Conservation (phyloP, 2,329 filamentous ascomycete genomes). For the Stemphylium beticola region DNA sequence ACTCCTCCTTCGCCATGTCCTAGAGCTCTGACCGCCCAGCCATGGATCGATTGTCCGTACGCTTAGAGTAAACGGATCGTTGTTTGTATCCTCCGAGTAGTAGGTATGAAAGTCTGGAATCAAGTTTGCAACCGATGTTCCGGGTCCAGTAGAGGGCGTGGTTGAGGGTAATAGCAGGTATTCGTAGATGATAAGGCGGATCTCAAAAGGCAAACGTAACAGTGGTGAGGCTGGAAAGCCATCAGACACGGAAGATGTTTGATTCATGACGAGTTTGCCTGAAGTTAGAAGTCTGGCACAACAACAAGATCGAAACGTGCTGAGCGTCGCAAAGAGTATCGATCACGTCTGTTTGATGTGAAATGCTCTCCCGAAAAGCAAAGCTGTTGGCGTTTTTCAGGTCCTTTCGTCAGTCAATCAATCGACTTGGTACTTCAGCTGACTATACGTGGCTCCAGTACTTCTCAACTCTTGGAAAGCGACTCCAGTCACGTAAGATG, state of each 20-base stretch:
- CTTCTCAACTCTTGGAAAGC: not conserved
- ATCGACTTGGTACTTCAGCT: not conserved
- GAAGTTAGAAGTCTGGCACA: not conserved
- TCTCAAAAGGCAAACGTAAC: constrained; percentile 54
- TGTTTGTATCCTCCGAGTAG: constrained; percentile 40
- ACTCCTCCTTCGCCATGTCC: constrained; percentile 43
- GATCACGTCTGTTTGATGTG: not conserved
- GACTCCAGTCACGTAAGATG: not conserved
- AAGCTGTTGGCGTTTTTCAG: not conserved
- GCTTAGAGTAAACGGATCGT: constrained; percentile 45
- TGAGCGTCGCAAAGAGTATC: not conserved
- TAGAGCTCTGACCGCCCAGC: constrained; percentile 30
- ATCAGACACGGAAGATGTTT: not conserved
- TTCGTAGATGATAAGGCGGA: constrained; percentile 56
- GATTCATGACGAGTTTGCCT: constrained; percentile 11
- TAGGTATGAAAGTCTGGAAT: constrained; percentile 53
- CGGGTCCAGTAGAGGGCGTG: constrained; percentile 35
- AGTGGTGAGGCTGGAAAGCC: constrained; percentile 40
- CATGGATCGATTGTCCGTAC: constrained; percentile 55
- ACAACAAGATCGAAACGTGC: not conserved
- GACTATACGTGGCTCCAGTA: constrained; percentile 2
- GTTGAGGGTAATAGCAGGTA: constrained; percentile 50
- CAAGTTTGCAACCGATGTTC: constrained; percentile 43
- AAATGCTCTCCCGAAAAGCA: not conserved
- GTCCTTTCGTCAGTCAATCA: not conserved